These are phyloP conservation scores for Gracilaria caudata DNA, from an alignment of 23 red algal genomes.

Conservation along the genomic window DNA sequence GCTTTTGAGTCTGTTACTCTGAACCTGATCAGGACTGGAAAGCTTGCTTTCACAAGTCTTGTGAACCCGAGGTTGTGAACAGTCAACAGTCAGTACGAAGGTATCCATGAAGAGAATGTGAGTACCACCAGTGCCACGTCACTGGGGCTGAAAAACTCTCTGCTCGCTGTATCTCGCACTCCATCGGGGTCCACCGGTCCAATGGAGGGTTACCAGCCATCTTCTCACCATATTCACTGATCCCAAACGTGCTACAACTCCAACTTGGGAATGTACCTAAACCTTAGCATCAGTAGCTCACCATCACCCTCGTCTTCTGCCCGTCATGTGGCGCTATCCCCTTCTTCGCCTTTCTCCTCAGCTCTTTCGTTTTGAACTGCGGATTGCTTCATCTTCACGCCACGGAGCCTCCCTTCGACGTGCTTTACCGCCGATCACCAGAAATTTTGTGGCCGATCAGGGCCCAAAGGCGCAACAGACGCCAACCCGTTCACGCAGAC, in stretches of 20 bases:
- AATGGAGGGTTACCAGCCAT: not conserved
- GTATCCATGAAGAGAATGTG: too few species aligned
- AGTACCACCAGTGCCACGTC: not conserved
- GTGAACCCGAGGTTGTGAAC: too few species aligned
- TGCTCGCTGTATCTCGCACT: not conserved
- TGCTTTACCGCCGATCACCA: not conserved
- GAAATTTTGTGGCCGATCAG: not conserved
- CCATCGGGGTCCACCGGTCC: not conserved
- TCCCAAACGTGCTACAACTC: not conserved
- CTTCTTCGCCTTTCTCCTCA: conserved; percentile 1
- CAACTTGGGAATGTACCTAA: not conserved
- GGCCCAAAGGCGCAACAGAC: not conserved
- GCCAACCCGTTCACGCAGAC: conserved; percentile 15
- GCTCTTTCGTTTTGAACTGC: not conserved
- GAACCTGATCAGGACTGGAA: too few species aligned
- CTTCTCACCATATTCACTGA: not conserved
- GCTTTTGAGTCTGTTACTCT: too few species aligned
- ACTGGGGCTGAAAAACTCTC: not conserved
- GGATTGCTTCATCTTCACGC: not conserved
- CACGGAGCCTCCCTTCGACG: not conserved
- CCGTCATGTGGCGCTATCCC: conserved; percentile 10
- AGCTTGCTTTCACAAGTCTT: too few species aligned
- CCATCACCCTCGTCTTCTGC: not conserved
- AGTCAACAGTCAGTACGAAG: too few species aligned
- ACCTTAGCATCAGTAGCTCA: not conserved